Conservation (phyloP, 768 basidiomycete species). For the Lentinula sp. region DNA sequence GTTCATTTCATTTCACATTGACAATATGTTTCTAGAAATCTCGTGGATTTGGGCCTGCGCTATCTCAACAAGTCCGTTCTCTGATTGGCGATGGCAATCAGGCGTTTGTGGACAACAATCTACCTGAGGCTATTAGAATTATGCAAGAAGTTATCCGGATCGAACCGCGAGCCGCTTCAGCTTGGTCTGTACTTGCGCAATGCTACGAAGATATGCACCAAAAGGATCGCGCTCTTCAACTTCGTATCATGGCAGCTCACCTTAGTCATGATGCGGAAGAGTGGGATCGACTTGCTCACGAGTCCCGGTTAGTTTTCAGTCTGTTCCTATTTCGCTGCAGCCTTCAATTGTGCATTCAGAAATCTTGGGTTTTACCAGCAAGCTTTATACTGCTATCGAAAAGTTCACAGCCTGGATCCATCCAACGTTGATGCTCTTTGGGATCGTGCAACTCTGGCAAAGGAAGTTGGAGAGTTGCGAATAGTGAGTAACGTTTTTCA, state of each 20-base stretch:
- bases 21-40: slow-evolving; percentile 29
- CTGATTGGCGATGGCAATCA: slow-evolving; percentile 85
- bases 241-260: slow-evolving; percentile 88
- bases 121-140: slow-evolving; percentile 62
- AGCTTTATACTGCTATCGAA: slow-evolving; percentile 87
- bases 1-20: neutral
- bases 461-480: slow-evolving; percentile 63
- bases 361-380: slow-evolving; percentile 74
- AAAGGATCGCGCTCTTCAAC: slow-evolving; percentile 65
- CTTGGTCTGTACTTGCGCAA: slow-evolving; percentile 86
- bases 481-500: slow-evolving; percentile 38
- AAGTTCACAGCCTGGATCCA: slow-evolving; percentile 73
- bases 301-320: slow-evolving; percentile 51
- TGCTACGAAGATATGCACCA: slow-evolving; percentile 75
- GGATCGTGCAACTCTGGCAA: slow-evolving; percentile 82
- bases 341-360: slow-evolving; percentile 18
- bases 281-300: slow-evolving; percentile 76
- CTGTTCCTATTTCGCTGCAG: neutral
- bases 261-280: slow-evolving; percentile 77
- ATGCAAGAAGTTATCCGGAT: slow-evolving; percentile 93
- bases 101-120: slow-evolving; percentile 70
- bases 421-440: slow-evolving; percentile 81
- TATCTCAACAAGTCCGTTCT: slow-evolving; percentile 66
- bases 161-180: slow-evolving; percentile 76
- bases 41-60: slow-evolving; percentile 38